Percentiles rank a stretch among this genome's conserved stretches.
Evolutionary conservation across 495 filamentous ascomycete genomes (phyloP).

Genomic region (Penicillium samsonianum): DNA sequence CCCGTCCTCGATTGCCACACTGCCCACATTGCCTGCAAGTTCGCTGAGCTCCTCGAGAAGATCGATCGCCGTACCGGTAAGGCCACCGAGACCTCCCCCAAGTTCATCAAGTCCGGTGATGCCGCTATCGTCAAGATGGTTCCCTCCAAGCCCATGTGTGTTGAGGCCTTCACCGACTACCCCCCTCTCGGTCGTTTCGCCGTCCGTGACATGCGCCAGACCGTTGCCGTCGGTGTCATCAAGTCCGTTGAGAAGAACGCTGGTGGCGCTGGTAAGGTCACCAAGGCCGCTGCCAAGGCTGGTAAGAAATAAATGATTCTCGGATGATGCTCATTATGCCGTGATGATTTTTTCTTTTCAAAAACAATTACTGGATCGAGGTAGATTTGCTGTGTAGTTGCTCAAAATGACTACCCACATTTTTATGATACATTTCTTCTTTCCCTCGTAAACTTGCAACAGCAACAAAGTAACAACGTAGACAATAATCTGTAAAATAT

Average conservation of each 20-base stretch:
- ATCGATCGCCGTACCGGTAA: constrained; percentile 99
- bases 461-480: not conserved
- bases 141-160: constrained; percentile 99
- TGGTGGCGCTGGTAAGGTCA: constrained; percentile 69
- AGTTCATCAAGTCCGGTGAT: constrained; percentile 99
- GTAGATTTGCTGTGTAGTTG: constrained; percentile 35
- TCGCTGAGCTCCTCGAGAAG: constrained; percentile 97
- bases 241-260: constrained; percentile 80
- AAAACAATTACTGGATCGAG: constrained; percentile 35
- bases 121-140: constrained; percentile 99
- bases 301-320: constrained; percentile 62
- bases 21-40: constrained; percentile 99
- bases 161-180: constrained; percentile 99
- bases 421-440: constrained; percentile 24
- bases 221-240: constrained; percentile 97
- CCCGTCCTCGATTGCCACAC: constrained; percentile 99
- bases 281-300: constrained; percentile 70
- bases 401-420: constrained; percentile 29
- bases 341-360: constrained; percentile 36
- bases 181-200: constrained; percentile 98
- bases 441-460: not conserved
- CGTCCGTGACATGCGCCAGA: constrained; percentile 88
- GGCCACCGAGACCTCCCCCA: constrained; percentile 84
- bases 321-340: constrained; percentile 33
- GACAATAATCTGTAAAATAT: not conserved